Evolutionary conservation across 805 yeast species (phyloP).

Genomic region (Ogataea paraovalis): DNA sequence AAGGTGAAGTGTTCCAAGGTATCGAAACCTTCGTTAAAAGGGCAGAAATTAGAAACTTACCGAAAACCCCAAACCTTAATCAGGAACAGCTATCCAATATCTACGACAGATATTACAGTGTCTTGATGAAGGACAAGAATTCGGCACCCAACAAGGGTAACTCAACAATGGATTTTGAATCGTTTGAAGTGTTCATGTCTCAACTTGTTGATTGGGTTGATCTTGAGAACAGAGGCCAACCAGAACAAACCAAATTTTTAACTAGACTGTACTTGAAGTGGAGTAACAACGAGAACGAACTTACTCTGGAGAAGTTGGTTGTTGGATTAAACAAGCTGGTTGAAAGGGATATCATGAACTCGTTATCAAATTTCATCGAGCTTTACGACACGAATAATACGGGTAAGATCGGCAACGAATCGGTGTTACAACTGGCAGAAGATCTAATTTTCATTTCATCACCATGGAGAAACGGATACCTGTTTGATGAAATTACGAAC

Average conservation of each 20-base stretch:
- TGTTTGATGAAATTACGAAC: slow-evolving; percentile 63
- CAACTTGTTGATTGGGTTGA: slow-evolving; percentile 77
- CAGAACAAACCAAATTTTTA: slow-evolving; percentile 45
- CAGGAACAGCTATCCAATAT: slow-evolving; percentile 60
- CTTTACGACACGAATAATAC: slow-evolving; percentile 60
- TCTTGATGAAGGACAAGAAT: slow-evolving; percentile 60
- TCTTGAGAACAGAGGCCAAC: slow-evolving; percentile 31
- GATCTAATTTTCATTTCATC: slow-evolving; percentile 77
- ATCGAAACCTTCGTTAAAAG: slow-evolving; percentile 89
- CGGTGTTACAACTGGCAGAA: slow-evolving; percentile 80
- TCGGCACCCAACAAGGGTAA: slow-evolving; percentile 60
- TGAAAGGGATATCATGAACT: slow-evolving; percentile 71
- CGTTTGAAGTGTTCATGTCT: slow-evolving; percentile 70
- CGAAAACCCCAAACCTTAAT: slow-evolving; percentile 61
- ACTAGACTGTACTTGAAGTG: slow-evolving; percentile 64
- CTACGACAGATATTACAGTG: slow-evolving; percentile 80
- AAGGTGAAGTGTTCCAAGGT: slow-evolving; percentile 75
- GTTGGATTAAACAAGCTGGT: slow-evolving; percentile 67
- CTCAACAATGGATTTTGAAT: slow-evolving; percentile 65
- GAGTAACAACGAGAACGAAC: slow-evolving; percentile 56
- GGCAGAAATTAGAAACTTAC: slow-evolving; percentile 83
- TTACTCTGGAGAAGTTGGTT: slow-evolving; percentile 67
- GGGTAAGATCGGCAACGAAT: slow-evolving; percentile 70
- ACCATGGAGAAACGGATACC: slow-evolving; percentile 75
- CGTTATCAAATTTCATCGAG: slow-evolving; percentile 73